Evolutionary conservation across 208 protist species (phyloP), one percentile per base, ranked within the genome.

Genomic region (Acanthamoeba triangularis): DNA sequence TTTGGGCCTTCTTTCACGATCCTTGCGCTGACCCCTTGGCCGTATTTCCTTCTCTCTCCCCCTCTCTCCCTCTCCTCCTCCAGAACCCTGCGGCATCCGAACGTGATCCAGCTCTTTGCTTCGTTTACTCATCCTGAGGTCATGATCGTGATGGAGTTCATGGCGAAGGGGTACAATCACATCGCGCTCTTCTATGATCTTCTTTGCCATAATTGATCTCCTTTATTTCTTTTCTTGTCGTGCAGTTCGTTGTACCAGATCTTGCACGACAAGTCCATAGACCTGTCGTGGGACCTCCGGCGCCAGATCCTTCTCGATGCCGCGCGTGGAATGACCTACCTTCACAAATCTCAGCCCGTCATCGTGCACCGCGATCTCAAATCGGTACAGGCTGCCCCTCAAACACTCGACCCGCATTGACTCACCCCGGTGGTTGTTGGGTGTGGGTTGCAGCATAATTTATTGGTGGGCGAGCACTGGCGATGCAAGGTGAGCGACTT

Each of bases 141-240:
- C n/a, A 65, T 49, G 47, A 94, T 94, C 30, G 90, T 94, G 10
- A 94, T 94, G 90, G 90, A 94, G 47, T 94, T 56, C 90, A 94
- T 94, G 90, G 65, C 63, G 18, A 44, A 41, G n/a, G 90, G 90
- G 84, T 91, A 91, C 33, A 23, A 1, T 4, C 7, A 91, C 37
- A 7, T 41, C 37, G 37, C 72, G 13, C 54, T 59, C 14, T 23
- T 59, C 54, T 84, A n/a, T 87, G 28, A 35, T 30, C 16, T 10
- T 49, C 14, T 16, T 87, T 52, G 1, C 52, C 33, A 61, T 54
- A 6, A 49, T 0, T 52, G 13, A 35, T 91, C 10, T 18, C 30
- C 14, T 84, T 20, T 30, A 10, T n/a, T 44, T 10, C 3, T 30
- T 54, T 25, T 7, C 37, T n/a, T 25, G 30, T 16, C 3, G 65